A percentile compares a stretch with the other conserved stretches of the same genome.
Evolutionary conservation across 495 filamentous ascomycete genomes (phyloP).

Genomic region (Lophiostoma macrostomum): DNA sequence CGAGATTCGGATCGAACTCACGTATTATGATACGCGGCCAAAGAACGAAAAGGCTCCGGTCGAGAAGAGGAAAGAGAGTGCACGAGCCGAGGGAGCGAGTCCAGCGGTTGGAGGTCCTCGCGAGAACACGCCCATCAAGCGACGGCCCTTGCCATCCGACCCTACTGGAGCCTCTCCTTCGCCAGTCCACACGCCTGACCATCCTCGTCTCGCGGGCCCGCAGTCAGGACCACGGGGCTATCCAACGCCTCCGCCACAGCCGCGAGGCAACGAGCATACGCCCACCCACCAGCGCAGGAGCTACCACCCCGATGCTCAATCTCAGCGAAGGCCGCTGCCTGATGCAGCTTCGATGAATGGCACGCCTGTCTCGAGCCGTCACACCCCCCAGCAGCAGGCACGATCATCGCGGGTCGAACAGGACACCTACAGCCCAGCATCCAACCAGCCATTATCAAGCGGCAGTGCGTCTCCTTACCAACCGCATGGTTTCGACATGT

Average conservation of each 20-base stretch:
- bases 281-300: conserved; percentile 16
- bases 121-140: conserved; percentile 61
- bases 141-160: conserved; percentile 75
- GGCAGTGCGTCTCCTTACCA: conserved; percentile 3
- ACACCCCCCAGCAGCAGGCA: conserved; percentile 21
- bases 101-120: conserved; percentile 52
- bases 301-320: conserved; percentile 11
- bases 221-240: conserved; percentile 32
- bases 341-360: conserved; percentile 19
- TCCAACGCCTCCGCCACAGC: conserved; percentile 31
- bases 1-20: conserved; percentile 91
- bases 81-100: conserved; percentile 34
- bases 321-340: conserved; percentile 18
- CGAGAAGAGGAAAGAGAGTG: conserved; percentile 51
- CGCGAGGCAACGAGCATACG: conserved; percentile 26
- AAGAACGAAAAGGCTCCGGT: conserved; percentile 63
- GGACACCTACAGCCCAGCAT: conserved; percentile 10
- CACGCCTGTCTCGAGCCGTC: conserved; percentile 6
- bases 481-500: conserved; percentile 24
- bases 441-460: not conserved
- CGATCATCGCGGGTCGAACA: conserved; percentile 1
- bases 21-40: conserved; percentile 87
- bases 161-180: conserved; percentile 52
- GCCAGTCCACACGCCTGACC: conserved; percentile 25
- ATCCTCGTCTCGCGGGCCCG: conserved; percentile 11